These are phyloP conservation scores for Takashimella tepidaria DNA, from an alignment of 1,284 basidiomycete genomes.

Conservation along the genomic window DNA sequence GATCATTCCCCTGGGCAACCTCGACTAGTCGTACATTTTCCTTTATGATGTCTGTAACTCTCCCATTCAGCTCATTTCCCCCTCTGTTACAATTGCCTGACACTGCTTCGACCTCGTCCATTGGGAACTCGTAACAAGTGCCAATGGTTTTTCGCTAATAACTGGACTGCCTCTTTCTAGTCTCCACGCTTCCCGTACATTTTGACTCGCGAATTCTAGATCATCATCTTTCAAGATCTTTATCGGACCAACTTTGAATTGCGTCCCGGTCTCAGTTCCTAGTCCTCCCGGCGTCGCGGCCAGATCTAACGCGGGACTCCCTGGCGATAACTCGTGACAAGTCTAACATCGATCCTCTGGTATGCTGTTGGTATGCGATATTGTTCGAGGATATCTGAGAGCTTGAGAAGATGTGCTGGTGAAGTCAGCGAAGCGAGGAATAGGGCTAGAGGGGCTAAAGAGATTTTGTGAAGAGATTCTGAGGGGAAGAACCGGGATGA, in stretches of 20 bases:
- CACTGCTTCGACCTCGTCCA: too few species aligned
- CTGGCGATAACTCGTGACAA: constrained; percentile 27
- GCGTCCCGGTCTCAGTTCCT: background rate
- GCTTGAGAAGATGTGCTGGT: constrained; percentile 28
- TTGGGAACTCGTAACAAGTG: too few species aligned
- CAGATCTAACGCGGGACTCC: background rate
- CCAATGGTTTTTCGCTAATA: too few species aligned
- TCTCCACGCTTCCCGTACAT: background rate
- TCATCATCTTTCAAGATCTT: background rate
- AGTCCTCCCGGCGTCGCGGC: background rate
- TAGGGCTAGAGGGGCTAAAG: constrained; percentile 30
- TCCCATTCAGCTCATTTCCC: too few species aligned
- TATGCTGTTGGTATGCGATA: constrained; percentile 35
- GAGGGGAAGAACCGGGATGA: constrained; percentile 20
- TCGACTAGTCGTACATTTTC: too few species aligned
- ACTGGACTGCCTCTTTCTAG: background rate
- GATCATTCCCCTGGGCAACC: too few species aligned
- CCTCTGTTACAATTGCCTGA: too few species aligned
- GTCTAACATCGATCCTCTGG: constrained; percentile 32
- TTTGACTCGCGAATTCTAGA: background rate
- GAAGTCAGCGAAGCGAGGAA: constrained; percentile 23
- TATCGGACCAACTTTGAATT: background rate
- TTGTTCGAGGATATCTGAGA: constrained; percentile 31
- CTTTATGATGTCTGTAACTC: too few species aligned
- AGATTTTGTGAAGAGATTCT: constrained; percentile 31